Evolutionary conservation across 225 moss, liverwort and hornwort species (phyloP), one percentile per base, ranked within the genome.

Genomic region (Rhytidiadelphus loreus): DNA sequence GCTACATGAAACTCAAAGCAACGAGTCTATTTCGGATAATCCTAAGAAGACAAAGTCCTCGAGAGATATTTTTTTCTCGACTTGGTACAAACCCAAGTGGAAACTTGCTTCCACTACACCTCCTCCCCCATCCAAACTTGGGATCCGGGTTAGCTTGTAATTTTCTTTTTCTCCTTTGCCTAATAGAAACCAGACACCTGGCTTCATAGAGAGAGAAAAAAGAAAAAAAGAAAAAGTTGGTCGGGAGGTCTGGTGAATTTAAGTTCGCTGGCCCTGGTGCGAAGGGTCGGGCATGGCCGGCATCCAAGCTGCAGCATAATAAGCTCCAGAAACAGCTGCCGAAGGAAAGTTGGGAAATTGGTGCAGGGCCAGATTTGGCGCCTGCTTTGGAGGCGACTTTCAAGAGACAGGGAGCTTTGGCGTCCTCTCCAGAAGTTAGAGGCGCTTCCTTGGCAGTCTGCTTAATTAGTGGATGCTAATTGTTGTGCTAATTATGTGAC

Each of bases 91-190:
- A 75, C 19, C 8, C 33, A 50, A 48, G 74, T 30, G 2, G 3
- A 16, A 71, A 28, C 48, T 33, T 33, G 33, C 32, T 75, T 33
- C 33, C 20, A 29, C 30, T n/a, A 50, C 46, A 46, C 46, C 9
- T 50, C 3, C 4, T 74, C 30, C 19, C 28, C 32, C 4, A 50
- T 50, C 32, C 1, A 75, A 1, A 50, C 21, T 50, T 50, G 8
- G 13, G 1, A 74, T 50, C 0, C 0, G 0, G 1, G 2, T 75
- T 5, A 50, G 13, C 13, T 75, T 33, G 2, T 12, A 43, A 7
- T 32, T 48, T 18, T 32, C 10, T 33, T 28, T 10, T 18, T 0
- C 21, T 32, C 33, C 21, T 32, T 32, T 32, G 50, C 13, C 50
- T 5, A 33, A 2, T 8, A 50, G 20, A 50, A 21, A 33, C 50